Evolutionary conservation across 805 yeast species (phyloP).

Genomic region (Babjeviella inositovora): DNA sequence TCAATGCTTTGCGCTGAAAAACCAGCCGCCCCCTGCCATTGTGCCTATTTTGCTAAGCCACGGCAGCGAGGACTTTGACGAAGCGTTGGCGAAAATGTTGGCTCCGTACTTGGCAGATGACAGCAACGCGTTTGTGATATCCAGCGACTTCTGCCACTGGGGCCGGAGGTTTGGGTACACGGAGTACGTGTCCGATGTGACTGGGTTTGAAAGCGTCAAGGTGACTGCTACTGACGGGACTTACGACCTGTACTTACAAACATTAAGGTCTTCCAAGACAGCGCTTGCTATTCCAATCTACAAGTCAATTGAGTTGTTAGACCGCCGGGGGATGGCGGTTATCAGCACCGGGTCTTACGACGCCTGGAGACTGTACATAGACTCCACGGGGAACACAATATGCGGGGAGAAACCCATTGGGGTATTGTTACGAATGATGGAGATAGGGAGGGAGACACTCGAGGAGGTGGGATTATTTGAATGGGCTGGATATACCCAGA

Average conservation of each 20-base stretch:
- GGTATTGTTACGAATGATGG: constrained; percentile 39
- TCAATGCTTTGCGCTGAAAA: no score
- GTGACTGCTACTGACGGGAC: constrained; percentile 2
- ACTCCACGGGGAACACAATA: constrained; percentile 68
- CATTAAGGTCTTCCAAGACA: constrained; percentile 1
- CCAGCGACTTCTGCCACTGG: constrained; percentile 97
- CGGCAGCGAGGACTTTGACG: constrained; percentile 25
- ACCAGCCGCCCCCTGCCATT: constrained; percentile 24
- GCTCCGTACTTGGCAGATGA: constrained; percentile 35
- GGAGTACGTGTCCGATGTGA: constrained; percentile 9
- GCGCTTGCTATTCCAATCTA: constrained; percentile 29
- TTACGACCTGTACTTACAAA: constrained; percentile 3
- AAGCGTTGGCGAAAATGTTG: constrained; percentile 27
- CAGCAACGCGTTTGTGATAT: constrained; percentile 54
- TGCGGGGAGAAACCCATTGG: constrained; percentile 84
- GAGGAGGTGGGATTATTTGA: constrained; percentile 18
- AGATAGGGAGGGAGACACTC: constrained; percentile 10
- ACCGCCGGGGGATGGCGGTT: constrained; percentile 51
- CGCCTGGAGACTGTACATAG: constrained; percentile 54
- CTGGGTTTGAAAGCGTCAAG: constrained; percentile 5
- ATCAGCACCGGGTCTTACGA: constrained; percentile 36
- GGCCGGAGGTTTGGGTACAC: constrained; percentile 28
- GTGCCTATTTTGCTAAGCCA: constrained; percentile 75
- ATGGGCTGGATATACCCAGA: constrained; percentile 77
- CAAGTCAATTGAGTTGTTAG: constrained; percentile 61